phyloP scores from a whole-genome alignment of 2,329 filamentous ascomycete species.

The Botrytis sinoallii region DNA sequence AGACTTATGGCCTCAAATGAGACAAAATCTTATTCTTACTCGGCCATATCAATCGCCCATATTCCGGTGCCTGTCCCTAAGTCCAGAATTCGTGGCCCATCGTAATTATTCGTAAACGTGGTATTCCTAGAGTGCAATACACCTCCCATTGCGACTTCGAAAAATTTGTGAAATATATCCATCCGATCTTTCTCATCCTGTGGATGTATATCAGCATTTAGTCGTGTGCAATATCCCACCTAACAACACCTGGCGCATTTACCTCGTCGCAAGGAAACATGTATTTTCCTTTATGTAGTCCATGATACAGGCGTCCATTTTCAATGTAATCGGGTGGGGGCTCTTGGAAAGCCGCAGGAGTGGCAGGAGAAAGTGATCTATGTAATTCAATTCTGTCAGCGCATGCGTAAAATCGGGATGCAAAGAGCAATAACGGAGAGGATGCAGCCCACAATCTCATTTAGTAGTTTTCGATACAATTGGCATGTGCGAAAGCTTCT shows the following conservation, averaged over 20 bases:
- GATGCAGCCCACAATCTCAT: not conserved
- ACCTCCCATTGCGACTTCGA: slow-evolving; percentile 59
- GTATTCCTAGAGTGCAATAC: slow-evolving; percentile 43
- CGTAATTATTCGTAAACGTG: slow-evolving; percentile 31
- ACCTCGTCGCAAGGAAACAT: slow-evolving; percentile 76
- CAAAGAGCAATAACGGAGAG: not conserved
- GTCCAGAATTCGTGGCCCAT: slow-evolving; percentile 51
- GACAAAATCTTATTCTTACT: slow-evolving; percentile 49
- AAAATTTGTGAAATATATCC: slow-evolving; percentile 79
- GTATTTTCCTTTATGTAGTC: slow-evolving; percentile 66
- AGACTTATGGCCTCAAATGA: not conserved
- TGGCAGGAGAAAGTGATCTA: slow-evolving; percentile 23
- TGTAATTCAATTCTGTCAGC: slow-evolving; percentile 24
- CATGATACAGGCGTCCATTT: slow-evolving; percentile 69
- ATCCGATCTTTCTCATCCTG: slow-evolving; percentile 72
- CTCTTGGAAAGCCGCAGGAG: slow-evolving; percentile 10
- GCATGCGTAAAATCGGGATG: not conserved
- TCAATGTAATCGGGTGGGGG: slow-evolving; percentile 49
- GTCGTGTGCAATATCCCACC: not conserved
- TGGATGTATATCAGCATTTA: slow-evolving; percentile 21
- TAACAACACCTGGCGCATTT: slow-evolving; percentile 28
- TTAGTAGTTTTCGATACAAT: not conserved
- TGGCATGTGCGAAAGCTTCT: slow-evolving; percentile 5
- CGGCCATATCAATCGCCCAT: slow-evolving; percentile 84
- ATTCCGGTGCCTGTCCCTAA: slow-evolving; percentile 86